Percentiles rank a stretch among this genome's conserved stretches.
phyloP scores from a whole-genome alignment of 2,329 filamentous ascomycete species.

The Penicillium sp. region DNA sequence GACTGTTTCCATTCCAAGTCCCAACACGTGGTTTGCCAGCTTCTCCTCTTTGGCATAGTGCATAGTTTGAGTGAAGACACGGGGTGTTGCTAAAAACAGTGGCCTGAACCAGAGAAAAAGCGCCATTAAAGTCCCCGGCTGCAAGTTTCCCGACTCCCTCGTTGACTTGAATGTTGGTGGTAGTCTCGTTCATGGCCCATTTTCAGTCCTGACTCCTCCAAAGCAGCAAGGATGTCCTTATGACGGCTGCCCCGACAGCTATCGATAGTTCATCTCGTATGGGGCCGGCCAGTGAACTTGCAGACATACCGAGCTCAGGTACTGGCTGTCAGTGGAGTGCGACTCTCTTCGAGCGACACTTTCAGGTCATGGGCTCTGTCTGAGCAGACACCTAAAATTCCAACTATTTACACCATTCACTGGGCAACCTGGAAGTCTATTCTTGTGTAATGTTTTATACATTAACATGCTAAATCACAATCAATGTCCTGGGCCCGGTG shows the following conservation, averaged over 20 bases:
- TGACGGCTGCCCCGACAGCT: slow-evolving; percentile 29
- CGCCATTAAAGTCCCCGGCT: slow-evolving; percentile 19
- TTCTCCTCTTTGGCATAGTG: slow-evolving; percentile 19
- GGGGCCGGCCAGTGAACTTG: neutral
- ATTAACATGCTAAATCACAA: neutral
- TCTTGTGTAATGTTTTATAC: neutral
- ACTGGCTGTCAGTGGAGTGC: slow-evolving; percentile 18
- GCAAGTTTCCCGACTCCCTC: slow-evolving; percentile 15
- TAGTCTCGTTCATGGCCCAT: slow-evolving; percentile 42
- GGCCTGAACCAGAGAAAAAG: slow-evolving; percentile 18
- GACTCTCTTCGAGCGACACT: slow-evolving; percentile 12
- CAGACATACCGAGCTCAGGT: slow-evolving; percentile 11
- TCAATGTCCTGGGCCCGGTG: slow-evolving; percentile 5
- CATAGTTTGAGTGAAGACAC: slow-evolving; percentile 19
- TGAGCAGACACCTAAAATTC: neutral
- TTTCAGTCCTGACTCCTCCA: slow-evolving; percentile 48
- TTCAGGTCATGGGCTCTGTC: slow-evolving; percentile 5
- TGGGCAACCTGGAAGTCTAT: neutral
- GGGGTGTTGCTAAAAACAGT: slow-evolving; percentile 16
- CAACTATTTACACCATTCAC: neutral
- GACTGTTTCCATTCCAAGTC: slow-evolving; percentile 17
- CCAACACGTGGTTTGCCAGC: slow-evolving; percentile 19
- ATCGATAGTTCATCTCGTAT: neutral
- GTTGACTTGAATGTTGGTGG: slow-evolving; percentile 19
- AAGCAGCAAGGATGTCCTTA: slow-evolving; percentile 46